Percentiles rank a stretch among this genome's conserved stretches.
Conservation (phyloP, 106 monocot genomes). For the Dioscorea zingiberensis region DNA sequence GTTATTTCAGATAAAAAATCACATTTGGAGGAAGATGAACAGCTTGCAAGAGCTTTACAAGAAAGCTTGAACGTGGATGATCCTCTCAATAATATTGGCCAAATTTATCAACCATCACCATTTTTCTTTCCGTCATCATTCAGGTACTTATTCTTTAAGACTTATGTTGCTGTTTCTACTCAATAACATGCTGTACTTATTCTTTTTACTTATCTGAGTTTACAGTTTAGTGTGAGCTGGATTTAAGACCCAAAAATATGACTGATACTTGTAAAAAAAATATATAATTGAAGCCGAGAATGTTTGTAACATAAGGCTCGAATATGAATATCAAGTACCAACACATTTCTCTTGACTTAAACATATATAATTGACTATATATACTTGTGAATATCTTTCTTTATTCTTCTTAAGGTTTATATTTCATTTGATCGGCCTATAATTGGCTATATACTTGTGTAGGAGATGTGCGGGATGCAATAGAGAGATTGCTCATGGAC, state of each 20-base stretch:
- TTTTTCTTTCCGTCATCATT: constrained; percentile 32
- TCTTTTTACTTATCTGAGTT: no score
- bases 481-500: constrained; percentile 61
- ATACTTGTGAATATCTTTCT: not conserved
- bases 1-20: constrained; percentile 4
- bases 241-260: no score
- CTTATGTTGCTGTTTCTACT: not conserved
- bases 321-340: no score
- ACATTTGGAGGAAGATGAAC: constrained; percentile 80
- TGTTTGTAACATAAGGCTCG: no score
- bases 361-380: not conserved
- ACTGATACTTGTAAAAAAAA: no score
- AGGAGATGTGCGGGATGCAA: constrained; percentile 93
- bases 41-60: constrained; percentile 80
- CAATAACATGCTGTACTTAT: not conserved
- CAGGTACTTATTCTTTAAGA: constrained; percentile 38
- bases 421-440: not conserved
- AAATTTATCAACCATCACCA: constrained; percentile 32
- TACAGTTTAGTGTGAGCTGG: not conserved
- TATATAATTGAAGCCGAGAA: no score
- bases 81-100: constrained; percentile 48
- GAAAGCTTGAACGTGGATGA: constrained; percentile 73
- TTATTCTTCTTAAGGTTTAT: not conserved
- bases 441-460: constrained; percentile 4
- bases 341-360: not conserved